Evolutionary conservation across 2,329 filamentous ascomycete species (phyloP).

Genomic region (Lachnellula occidentalis): DNA sequence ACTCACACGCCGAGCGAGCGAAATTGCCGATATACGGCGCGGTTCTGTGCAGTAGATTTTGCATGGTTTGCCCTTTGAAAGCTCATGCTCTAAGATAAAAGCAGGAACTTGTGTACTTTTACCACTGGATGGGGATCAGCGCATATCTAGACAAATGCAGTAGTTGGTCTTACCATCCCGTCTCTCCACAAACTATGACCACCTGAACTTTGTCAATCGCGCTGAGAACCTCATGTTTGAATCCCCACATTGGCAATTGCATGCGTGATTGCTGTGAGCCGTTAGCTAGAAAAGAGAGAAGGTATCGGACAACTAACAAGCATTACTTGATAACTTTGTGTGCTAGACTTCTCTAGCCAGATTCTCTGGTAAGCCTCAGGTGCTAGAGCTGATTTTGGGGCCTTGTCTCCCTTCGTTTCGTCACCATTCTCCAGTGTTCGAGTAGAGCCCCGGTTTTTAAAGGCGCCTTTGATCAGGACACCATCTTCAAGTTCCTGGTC

Average conservation of each 20-base stretch:
- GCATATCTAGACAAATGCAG: not conserved
- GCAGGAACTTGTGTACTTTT: slow-evolving; percentile 98
- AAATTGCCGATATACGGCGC: slow-evolving; percentile 91
- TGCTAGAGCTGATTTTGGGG: slow-evolving; percentile 19
- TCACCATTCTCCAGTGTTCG: slow-evolving; percentile 46
- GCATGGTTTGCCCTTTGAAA: slow-evolving; percentile 72
- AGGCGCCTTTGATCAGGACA: slow-evolving; percentile 71
- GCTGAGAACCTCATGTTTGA: slow-evolving; percentile 69
- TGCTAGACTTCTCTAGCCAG: slow-evolving; percentile 53
- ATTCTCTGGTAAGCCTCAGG: slow-evolving; percentile 46
- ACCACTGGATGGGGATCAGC: slow-evolving; percentile 46
- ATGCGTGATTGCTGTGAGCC: slow-evolving; percentile 50
- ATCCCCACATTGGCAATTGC: slow-evolving; percentile 85
- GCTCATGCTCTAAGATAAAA: slow-evolving; percentile 84
- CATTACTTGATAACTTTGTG: slow-evolving; percentile 71
- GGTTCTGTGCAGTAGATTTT: slow-evolving; percentile 97
- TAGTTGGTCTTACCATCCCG: slow-evolving; percentile 60
- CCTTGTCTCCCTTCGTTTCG: slow-evolving; percentile 35
- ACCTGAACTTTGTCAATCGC: slow-evolving; percentile 77
- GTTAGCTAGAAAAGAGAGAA: slow-evolving; percentile 25
- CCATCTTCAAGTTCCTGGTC: slow-evolving; percentile 68
- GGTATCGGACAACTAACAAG: slow-evolving; percentile 41
- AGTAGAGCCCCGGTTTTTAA: slow-evolving; percentile 53
- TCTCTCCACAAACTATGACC: slow-evolving; percentile 93
- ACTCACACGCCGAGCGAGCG: slow-evolving; percentile 84